Evolutionary conservation across 2,329 filamentous ascomycete species (phyloP).

Genomic region (Paecilomyces formosus): DNA sequence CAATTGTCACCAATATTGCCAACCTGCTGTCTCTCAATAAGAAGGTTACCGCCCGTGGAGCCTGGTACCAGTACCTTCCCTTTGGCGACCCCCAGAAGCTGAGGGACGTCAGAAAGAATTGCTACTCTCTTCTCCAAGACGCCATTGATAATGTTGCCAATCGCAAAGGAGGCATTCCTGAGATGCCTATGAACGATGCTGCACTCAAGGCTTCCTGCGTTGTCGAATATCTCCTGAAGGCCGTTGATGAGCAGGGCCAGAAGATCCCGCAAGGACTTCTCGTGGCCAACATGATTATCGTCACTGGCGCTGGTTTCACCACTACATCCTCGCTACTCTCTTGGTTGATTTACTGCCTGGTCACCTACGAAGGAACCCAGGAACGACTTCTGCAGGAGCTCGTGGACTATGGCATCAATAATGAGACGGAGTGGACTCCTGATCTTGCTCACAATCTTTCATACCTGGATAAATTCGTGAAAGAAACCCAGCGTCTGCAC

Average conservation of each 20-base stretch:
- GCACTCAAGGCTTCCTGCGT: constrained; percentile 6
- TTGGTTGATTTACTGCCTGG: constrained; percentile 50
- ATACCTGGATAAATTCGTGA: constrained; percentile 50
- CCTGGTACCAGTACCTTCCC: constrained; percentile 49
- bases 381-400: constrained; percentile 53
- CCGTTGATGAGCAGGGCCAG: constrained; percentile 44
- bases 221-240: constrained; percentile 11
- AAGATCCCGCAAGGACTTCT: constrained; percentile 42
- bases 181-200: background rate
- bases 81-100: constrained; percentile 48
- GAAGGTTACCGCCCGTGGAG: constrained; percentile 44
- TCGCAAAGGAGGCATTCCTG: background rate
- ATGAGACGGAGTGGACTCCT: constrained; percentile 38
- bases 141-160: background rate
- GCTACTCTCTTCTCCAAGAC: constrained; percentile 1
- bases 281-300: constrained; percentile 39
- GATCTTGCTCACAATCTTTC: constrained; percentile 28
- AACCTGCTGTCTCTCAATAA: constrained; percentile 44
- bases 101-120: constrained; percentile 9
- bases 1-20: background rate
- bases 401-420: constrained; percentile 41
- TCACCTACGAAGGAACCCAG: constrained; percentile 49
- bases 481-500: constrained; percentile 54
- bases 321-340: constrained; percentile 53
- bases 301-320: constrained; percentile 53